Evolutionary conservation across 2,329 filamentous ascomycete species (phyloP).

Genomic region (Stachybotrys chartarum): DNA sequence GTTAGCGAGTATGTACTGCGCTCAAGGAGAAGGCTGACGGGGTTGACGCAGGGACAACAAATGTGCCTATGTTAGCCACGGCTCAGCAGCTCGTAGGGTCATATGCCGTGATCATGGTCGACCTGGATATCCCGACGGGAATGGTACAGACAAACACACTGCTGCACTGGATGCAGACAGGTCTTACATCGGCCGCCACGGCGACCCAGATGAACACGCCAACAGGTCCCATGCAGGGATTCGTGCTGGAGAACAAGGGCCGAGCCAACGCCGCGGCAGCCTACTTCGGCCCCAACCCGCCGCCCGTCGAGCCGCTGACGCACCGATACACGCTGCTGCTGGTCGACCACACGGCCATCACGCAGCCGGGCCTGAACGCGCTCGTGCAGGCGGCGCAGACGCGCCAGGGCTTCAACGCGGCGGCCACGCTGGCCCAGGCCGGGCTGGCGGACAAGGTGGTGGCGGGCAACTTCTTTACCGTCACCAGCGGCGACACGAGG

Average conservation of each 20-base stretch:
- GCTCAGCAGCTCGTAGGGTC: background rate
- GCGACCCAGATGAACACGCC: background rate
- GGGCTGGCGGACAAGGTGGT: background rate
- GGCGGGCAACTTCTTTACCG: background rate
- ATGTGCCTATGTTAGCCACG: background rate
- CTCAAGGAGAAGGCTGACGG: background rate
- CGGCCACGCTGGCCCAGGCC: background rate
- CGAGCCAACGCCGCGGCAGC: background rate
- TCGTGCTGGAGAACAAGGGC: background rate
- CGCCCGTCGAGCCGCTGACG: background rate
- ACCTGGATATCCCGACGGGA: background rate
- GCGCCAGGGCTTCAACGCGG: background rate
- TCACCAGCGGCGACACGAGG: background rate
- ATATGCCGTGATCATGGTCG: background rate
- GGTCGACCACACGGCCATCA: background rate
- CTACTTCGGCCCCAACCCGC: background rate
- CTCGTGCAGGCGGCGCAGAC: background rate
- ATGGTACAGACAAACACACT: background rate
- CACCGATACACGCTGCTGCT: background rate
- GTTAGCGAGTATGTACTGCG: too few species aligned
- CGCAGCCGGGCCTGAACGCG: background rate
- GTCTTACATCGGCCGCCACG: background rate
- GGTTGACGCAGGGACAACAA: background rate
- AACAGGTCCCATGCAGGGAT: background rate
- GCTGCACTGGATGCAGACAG: background rate